phyloP scores from a whole-genome alignment of 192 early-diverging fungal genomes.

The Rhizophagus sp. region DNA sequence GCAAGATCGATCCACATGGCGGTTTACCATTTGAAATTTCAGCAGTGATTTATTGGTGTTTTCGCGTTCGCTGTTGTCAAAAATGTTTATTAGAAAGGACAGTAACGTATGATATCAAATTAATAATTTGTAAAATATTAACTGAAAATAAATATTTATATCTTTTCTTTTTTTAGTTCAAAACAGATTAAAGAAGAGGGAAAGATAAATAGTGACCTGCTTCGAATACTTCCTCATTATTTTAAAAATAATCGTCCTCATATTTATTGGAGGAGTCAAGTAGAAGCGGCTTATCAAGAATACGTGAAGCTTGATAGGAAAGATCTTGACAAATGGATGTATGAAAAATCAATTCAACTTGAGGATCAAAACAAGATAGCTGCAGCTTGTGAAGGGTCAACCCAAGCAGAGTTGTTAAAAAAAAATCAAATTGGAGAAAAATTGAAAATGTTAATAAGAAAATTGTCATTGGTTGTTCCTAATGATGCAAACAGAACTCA shows the following conservation, averaged over 20 bases:
- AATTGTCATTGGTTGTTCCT: neutral
- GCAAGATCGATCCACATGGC: neutral
- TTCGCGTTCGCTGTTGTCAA: slow-evolving; percentile 13
- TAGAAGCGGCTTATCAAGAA: slow-evolving; percentile 20
- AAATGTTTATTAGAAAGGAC: neutral
- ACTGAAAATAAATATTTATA: neutral
- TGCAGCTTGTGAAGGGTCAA: neutral
- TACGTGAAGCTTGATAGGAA: neutral
- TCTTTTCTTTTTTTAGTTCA: neutral
- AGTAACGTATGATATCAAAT: slow-evolving; percentile 8
- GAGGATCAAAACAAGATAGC: neutral
- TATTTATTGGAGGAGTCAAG: slow-evolving; percentile 4
- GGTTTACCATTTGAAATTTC: neutral
- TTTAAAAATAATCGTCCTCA: neutral
- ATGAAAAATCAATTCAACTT: neutral
- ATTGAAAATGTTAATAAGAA: neutral
- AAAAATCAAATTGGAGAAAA: neutral
- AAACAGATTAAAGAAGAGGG: neutral
- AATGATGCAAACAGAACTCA: slow-evolving; percentile 1
- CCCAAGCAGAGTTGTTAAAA: neutral
- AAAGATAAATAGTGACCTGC: neutral
- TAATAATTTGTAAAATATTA: neutral
- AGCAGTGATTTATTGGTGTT: slow-evolving; percentile 12
- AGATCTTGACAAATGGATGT: neutral
- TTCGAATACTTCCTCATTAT: neutral